Conservation (phyloP, 139 green algal genomes). For the Diplosphaera chodatii region DNA sequence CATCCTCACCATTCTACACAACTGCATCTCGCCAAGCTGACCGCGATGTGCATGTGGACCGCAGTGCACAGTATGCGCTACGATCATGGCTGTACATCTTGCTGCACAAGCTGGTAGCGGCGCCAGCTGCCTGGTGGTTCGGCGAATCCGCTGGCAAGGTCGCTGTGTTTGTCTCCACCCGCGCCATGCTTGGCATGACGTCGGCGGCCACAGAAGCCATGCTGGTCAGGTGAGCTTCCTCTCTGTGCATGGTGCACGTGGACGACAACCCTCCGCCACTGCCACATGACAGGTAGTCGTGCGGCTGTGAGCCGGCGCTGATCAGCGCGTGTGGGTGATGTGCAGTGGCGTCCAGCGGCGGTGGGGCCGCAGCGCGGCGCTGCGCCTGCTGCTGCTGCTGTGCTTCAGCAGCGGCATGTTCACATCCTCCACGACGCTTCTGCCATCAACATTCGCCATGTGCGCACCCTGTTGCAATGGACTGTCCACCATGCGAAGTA, state of each 20-base stretch:
- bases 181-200: slow-evolving; percentile 31
- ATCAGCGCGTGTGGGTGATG: no score
- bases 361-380: slow-evolving; percentile 9
- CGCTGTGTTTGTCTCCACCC: slow-evolving; percentile 50
- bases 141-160: slow-evolving; percentile 32
- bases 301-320: no score
- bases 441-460: slow-evolving; percentile 80
- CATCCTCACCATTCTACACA: no score
- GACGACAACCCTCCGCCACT: no score
- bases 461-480: slow-evolving; percentile 10
- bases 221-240: slow-evolving; percentile 48
- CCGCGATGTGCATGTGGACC: no score
- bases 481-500: no score
- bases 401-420: slow-evolving; percentile 47
- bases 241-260: no score
- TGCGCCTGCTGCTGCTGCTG: slow-evolving; percentile 43
- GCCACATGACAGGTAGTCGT: no score
- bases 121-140: slow-evolving; percentile 24
- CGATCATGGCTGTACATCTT: slow-evolving; percentile 80
- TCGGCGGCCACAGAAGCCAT: slow-evolving; percentile 49
- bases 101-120: slow-evolving; percentile 44
- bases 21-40: no score
- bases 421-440: slow-evolving; percentile 51
- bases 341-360: slow-evolving; percentile 18
- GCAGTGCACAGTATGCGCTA: slow-evolving; percentile 64